Evolutionary conservation across 176 grass and related monocot genomes (phyloP), one percentile per base, ranked within the genome.

Genomic region (Themeda triandra): DNA sequence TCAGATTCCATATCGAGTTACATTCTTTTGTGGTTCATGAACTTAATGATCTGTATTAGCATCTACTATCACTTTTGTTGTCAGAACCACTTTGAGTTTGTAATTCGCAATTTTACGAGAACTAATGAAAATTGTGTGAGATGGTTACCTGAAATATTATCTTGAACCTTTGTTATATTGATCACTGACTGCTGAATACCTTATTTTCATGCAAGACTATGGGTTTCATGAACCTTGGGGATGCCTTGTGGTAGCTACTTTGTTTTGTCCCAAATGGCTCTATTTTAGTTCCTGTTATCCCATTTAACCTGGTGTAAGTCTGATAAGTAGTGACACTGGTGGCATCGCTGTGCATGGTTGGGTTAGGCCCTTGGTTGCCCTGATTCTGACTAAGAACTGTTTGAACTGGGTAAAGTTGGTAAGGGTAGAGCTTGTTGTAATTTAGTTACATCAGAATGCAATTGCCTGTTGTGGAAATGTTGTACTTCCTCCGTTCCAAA

Each of bases 131-230:
- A 46, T 79, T 5, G 0, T 71, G 75, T 62, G 29, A 59, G 54
- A 59, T 54, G 32, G 51, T 59, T 31, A 79, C 39, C 66, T 48
- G 51, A 14, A 45, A 79, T 28, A 17, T 71, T 69, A 28, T 79
- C 41, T 37, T 63, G 9, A 29, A 77, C 40, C 23, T 63, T 79
- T 63, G 6, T 29, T 29, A 51, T 71, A 8, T 72, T 41, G 21
- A 21, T 59, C 21, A 66, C 74, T 75, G 58, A 54, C 60, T 56
- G n/a, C 19, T 37, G 28, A 6, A 23, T 12, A 58, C 27, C 64
- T 82, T 69, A 53, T 78, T 84, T 80, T 31, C 45, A 56, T 79
- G 59, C 44, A 74, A 56, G 53, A 73, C 42, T 66, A 71, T 21
- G 54, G 36, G 28, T 84, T 80, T 31, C 45, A 33, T 72, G 29